phyloP scores from a whole-genome alignment of 768 basidiomycete species.

The Mycena leptocephala region DNA sequence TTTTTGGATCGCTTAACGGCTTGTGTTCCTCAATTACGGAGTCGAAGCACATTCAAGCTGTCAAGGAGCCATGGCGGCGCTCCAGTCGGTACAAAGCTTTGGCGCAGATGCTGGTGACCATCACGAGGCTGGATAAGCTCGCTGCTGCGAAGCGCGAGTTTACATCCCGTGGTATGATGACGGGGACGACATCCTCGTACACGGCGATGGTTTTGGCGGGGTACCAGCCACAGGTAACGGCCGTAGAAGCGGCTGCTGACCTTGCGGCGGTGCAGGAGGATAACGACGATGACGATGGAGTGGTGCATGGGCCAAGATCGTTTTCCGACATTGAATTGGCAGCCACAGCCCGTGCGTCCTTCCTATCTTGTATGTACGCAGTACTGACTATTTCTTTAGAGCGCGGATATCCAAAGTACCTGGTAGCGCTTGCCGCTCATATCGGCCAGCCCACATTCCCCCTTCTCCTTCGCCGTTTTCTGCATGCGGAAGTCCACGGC shows the following conservation, averaged over 20 bases:
- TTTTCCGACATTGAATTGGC: slow-evolving; percentile 32
- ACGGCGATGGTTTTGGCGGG: slow-evolving; percentile 2
- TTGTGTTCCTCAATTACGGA: slow-evolving; percentile 56
- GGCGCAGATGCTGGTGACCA: slow-evolving; percentile 49
- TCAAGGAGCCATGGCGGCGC: slow-evolving; percentile 50
- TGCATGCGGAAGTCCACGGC: neutral
- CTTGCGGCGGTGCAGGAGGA: neutral
- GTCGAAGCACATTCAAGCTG: slow-evolving; percentile 50
- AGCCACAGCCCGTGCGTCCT: slow-evolving; percentile 16
- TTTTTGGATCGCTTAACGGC: slow-evolving; percentile 47
- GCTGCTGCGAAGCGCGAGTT: slow-evolving; percentile 35
- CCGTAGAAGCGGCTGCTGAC: neutral
- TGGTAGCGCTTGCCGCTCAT: neutral
- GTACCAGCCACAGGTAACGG: neutral
- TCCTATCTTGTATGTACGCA: neutral
- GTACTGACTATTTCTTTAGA: neutral
- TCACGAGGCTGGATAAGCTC: slow-evolving; percentile 46
- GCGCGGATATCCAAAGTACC: neutral
- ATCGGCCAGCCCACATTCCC: neutral
- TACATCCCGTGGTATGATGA: neutral
- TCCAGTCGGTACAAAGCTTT: slow-evolving; percentile 46
- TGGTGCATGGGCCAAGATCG: slow-evolving; percentile 17
- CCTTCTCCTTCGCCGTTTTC: neutral
- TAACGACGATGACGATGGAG: slow-evolving; percentile 26
- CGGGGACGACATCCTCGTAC: slow-evolving; percentile 37